Evolutionary conservation across 108 stramenopile genomes (phyloP).

Genomic region (Schizochytrium sp.): DNA sequence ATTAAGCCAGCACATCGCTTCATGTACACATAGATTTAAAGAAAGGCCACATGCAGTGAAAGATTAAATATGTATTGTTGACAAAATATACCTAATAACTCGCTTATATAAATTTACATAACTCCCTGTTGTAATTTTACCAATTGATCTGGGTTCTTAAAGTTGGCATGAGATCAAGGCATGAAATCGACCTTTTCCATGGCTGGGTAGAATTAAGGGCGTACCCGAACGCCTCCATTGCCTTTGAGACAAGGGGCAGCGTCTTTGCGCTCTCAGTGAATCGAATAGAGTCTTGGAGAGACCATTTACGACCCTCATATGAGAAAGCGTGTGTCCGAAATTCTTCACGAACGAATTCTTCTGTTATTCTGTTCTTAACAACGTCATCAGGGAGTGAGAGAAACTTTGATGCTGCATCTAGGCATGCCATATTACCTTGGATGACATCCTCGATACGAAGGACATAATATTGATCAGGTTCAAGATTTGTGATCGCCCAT

Average conservation of each 20-base stretch:
- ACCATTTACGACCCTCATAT: slow-evolving; percentile 40
- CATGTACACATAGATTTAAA: too few species aligned
- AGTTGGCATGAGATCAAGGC: not conserved
- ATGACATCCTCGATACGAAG: slow-evolving; percentile 33
- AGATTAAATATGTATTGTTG: too few species aligned
- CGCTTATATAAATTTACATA: slow-evolving; percentile 13
- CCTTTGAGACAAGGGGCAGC: not conserved
- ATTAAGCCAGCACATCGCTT: too few species aligned
- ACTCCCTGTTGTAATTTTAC: not conserved
- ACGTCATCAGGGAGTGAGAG: not conserved
- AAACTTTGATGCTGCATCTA: not conserved
- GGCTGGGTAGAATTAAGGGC: not conserved
- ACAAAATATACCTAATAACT: not conserved
- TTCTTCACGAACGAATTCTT: not conserved
- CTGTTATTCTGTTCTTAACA: not conserved
- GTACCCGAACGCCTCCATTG: slow-evolving; percentile 14
- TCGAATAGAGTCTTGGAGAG: not conserved
- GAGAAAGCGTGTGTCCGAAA: not conserved
- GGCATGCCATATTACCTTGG: not conserved
- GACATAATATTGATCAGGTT: not conserved
- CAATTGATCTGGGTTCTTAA: not conserved
- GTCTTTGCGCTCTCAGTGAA: not conserved
- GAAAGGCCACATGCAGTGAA: too few species aligned
- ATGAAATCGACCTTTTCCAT: not conserved
- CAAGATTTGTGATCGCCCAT: not conserved